Evolutionary conservation across 1,284 basidiomycete genomes (phyloP).

Genomic region (Laetiporus sulphureus): DNA sequence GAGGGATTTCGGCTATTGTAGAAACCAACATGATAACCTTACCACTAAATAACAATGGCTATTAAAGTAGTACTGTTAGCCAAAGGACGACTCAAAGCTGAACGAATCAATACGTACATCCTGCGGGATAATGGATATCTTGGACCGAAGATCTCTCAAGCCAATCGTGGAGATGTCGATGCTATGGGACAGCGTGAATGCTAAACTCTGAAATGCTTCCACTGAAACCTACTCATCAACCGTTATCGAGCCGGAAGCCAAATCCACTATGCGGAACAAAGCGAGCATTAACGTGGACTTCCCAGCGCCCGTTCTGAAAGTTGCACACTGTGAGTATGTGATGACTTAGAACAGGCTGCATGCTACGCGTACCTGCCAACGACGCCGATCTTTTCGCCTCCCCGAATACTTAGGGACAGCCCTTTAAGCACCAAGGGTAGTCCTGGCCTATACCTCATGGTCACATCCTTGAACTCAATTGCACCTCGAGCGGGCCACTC

Average conservation of each 20-base stretch:
- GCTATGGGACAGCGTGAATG: slow-evolving; percentile 11
- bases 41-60: slow-evolving; percentile 21
- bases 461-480: slow-evolving; percentile 46
- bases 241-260: slow-evolving; percentile 55
- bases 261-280: slow-evolving; percentile 43
- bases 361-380: slow-evolving; percentile 39
- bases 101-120: slow-evolving; percentile 56
- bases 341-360: background rate
- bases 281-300: slow-evolving; percentile 61
- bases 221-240: slow-evolving; percentile 41
- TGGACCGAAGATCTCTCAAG: slow-evolving; percentile 55
- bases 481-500: slow-evolving; percentile 47
- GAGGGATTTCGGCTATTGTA: background rate
- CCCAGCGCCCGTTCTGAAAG: slow-evolving; percentile 63
- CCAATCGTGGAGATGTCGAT: slow-evolving; percentile 66
- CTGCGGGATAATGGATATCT: slow-evolving; percentile 86
- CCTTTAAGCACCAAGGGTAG: slow-evolving; percentile 53
- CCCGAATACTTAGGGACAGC: slow-evolving; percentile 46
- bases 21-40: background rate
- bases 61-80: too few species aligned
- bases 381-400: slow-evolving; percentile 80
- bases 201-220: background rate
- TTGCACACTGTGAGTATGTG: too few species aligned
- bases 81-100: too few species aligned
- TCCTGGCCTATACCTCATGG: slow-evolving; percentile 52